Evolutionary conservation across 1,139 yeast genomes (phyloP).

Genomic region (Nadsonia commutata): DNA sequence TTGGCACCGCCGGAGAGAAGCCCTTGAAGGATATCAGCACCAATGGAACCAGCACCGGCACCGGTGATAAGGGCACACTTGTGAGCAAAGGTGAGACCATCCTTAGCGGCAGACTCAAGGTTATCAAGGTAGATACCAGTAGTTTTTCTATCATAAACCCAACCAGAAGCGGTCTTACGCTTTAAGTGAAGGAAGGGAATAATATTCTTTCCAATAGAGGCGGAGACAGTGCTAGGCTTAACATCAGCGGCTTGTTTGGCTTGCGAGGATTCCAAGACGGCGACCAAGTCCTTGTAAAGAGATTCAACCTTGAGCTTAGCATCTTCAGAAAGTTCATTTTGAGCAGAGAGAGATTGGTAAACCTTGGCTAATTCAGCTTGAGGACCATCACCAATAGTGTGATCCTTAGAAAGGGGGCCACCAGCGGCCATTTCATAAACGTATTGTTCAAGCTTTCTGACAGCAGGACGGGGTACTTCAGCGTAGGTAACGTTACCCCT

Average conservation of each 20-base stretch:
- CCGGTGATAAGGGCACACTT: slow-evolving; percentile 89
- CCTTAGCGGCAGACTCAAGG: slow-evolving; percentile 78
- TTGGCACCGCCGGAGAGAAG: slow-evolving; percentile 95
- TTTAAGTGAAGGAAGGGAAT: slow-evolving; percentile 91
- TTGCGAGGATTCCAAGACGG: slow-evolving; percentile 48
- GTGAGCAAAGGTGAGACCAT: slow-evolving; percentile 81
- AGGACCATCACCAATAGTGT: slow-evolving; percentile 40
- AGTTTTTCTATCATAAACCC: slow-evolving; percentile 72
- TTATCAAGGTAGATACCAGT: slow-evolving; percentile 77
- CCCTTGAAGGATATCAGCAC: slow-evolving; percentile 94
- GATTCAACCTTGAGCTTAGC: slow-evolving; percentile 59
- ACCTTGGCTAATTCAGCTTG: slow-evolving; percentile 75
- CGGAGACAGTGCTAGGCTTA: slow-evolving; percentile 25
- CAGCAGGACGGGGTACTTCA: slow-evolving; percentile 79
- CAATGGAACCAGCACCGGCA: slow-evolving; percentile 98
- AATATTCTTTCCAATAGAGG: slow-evolving; percentile 41
- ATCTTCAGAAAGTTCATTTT: slow-evolving; percentile 36
- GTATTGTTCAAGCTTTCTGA: slow-evolving; percentile 89
- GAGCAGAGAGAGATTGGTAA: slow-evolving; percentile 66
- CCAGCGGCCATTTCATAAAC: slow-evolving; percentile 96
- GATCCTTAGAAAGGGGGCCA: slow-evolving; percentile 57
- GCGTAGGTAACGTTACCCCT: slow-evolving; percentile 77
- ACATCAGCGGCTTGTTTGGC: slow-evolving; percentile 28
- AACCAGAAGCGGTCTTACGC: slow-evolving; percentile 54
- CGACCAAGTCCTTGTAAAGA: slow-evolving; percentile 63